Percentiles rank a stretch among this genome's conserved stretches.
These are phyloP conservation scores for Brassica nigra DNA, from an alignment of 345 rosid genomes.

Conservation along the genomic window DNA sequence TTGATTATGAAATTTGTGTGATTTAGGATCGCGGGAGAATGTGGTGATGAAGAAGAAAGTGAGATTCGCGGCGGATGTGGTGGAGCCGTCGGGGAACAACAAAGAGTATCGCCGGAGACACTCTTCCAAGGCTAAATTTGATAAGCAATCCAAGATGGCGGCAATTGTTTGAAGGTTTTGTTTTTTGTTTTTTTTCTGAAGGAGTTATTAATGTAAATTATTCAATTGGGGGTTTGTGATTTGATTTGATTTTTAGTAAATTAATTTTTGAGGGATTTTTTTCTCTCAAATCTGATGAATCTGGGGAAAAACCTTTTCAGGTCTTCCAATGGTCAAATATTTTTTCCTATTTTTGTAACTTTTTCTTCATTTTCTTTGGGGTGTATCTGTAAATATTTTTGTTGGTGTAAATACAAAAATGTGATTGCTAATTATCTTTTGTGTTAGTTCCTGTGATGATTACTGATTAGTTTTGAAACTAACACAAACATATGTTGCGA, in stretches of 20 bases:
- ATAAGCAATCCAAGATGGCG: slow-evolving; percentile 35
- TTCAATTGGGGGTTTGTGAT: slow-evolving; percentile 19
- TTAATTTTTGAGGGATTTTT: neutral
- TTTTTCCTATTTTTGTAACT: neutral
- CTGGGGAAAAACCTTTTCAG: slow-evolving; percentile 10
- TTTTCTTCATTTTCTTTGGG: neutral
- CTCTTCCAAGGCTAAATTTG: slow-evolving; percentile 25
- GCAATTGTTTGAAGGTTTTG: slow-evolving; percentile 9
- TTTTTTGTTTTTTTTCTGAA: neutral
- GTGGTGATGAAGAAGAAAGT: slow-evolving; percentile 62
- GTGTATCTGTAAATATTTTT: slow-evolving; percentile 25
- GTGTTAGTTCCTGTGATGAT: neutral
- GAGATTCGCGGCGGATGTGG: slow-evolving; percentile 77
- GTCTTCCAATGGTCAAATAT: slow-evolving; percentile 22
- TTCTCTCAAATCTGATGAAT: slow-evolving; percentile 20
- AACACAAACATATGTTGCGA: neutral
- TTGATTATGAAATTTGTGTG: neutral
- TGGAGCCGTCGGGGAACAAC: slow-evolving; percentile 67
- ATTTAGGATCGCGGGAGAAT: slow-evolving; percentile 30
- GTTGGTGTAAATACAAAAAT: neutral
- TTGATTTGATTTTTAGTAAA: slow-evolving; percentile 11
- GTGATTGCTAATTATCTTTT: slow-evolving; percentile 1
- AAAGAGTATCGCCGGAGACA: slow-evolving; percentile 60
- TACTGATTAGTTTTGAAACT: neutral
- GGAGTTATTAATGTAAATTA: slow-evolving; percentile 4